Evolutionary conservation across 371 early-diverging fungal genomes (phyloP).

Genomic region (Lichtheimia hyalospora): DNA sequence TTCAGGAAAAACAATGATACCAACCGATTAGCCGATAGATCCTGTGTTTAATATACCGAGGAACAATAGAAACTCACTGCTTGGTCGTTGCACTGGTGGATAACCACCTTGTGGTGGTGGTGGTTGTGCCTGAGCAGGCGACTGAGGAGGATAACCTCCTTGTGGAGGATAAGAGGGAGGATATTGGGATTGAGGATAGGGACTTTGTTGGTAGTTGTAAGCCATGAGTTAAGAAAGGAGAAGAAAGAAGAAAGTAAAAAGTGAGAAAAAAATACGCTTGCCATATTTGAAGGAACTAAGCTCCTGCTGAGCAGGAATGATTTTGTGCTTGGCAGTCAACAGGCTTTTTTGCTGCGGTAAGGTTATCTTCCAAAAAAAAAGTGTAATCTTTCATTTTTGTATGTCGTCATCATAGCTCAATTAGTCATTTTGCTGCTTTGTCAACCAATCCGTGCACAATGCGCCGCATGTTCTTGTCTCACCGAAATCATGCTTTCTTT

Average conservation of each 20-base stretch:
- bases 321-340: too few relatives aligned
- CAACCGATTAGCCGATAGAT: not conserved
- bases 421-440: too few relatives aligned
- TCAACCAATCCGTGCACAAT: too few relatives aligned
- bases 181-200: constrained; percentile 7
- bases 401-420: too few relatives aligned
- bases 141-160: constrained; percentile 16
- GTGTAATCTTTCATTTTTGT: not conserved
- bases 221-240: constrained; percentile 15
- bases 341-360: too few relatives aligned
- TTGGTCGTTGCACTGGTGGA: constrained; percentile 5
- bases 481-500: too few relatives aligned
- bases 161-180: constrained; percentile 10
- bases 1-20: not conserved
- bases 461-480: too few relatives aligned
- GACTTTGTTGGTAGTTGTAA: constrained; percentile 12
- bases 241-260: constrained; percentile 4
- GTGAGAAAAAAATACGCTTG: constrained; percentile 7
- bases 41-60: not conserved
- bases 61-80: constrained; percentile 5
- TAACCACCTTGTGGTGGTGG: constrained; percentile 7
- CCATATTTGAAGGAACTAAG: too few relatives aligned
- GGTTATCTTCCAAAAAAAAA: constrained; percentile 1
- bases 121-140: constrained; percentile 8
- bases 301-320: too few relatives aligned